A percentile compares a stretch with the other conserved stretches of the same genome.
Conservation (phyloP, 2,329 filamentous ascomycete genomes). For the Coleophoma crateriformis region DNA sequence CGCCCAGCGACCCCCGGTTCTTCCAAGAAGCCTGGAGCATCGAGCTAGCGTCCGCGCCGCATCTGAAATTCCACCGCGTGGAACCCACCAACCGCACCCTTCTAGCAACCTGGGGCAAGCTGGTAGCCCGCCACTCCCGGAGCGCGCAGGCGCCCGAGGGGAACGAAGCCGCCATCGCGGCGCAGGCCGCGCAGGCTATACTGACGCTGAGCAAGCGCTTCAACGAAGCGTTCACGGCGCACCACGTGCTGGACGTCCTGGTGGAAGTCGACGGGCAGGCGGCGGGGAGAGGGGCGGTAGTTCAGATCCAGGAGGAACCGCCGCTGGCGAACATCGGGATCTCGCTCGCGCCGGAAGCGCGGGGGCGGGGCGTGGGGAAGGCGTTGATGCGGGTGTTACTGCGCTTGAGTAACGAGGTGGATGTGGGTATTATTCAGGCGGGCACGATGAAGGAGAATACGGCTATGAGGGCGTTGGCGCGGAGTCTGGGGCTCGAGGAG, state of each 20-base stretch:
- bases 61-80: too few relatives aligned
- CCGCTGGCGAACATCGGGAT: slow-evolving; percentile 6
- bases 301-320: neutral
- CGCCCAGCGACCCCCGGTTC: too few relatives aligned
- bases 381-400: slow-evolving; percentile 4
- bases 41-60: too few relatives aligned
- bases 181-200: too few relatives aligned
- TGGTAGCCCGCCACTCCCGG: too few relatives aligned
- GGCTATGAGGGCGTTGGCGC: slow-evolving; percentile 9
- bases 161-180: too few relatives aligned
- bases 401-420: slow-evolving; percentile 10
- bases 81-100: too few relatives aligned
- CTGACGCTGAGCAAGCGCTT: too few relatives aligned
- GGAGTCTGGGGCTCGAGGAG: slow-evolving; percentile 7
- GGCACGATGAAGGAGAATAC: slow-evolving; percentile 11
- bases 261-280: neutral
- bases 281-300: neutral
- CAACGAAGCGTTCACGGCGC: neutral
- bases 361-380: slow-evolving; percentile 6
- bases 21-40: too few relatives aligned
- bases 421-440: slow-evolving; percentile 5
- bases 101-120: too few relatives aligned
- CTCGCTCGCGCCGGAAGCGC: neutral
- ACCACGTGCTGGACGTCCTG: slow-evolving; percentile 3
- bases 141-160: too few relatives aligned